A percentile compares a stretch with the other conserved stretches of the same genome.
phyloP scores from a whole-genome alignment of 768 basidiomycete species.

The Lactarius quietus region DNA sequence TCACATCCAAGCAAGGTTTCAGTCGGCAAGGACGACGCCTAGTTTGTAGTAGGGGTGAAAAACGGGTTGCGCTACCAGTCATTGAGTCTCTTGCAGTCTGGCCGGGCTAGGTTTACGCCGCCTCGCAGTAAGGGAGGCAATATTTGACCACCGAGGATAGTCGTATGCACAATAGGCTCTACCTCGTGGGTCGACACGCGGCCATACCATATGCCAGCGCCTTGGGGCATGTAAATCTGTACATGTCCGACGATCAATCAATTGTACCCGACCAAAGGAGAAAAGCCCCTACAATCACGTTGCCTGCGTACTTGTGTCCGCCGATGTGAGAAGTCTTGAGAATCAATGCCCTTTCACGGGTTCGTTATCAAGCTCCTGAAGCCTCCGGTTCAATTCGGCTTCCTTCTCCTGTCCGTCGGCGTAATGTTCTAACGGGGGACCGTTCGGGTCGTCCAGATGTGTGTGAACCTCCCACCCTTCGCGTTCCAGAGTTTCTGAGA shows the following conservation, averaged over 20 bases:
- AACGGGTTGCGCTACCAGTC: conserved; percentile 54
- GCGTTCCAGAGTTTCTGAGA: conserved; percentile 56
- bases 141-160: conserved; percentile 79
- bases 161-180: conserved; percentile 79
- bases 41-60: too few species aligned
- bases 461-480: conserved; percentile 77
- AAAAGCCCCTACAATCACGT: conserved; percentile 72
- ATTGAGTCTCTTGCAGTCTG: conserved; percentile 62
- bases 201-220: conserved; percentile 89
- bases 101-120: conserved; percentile 72
- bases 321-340: conserved; percentile 88
- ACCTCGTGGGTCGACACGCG: conserved; percentile 90
- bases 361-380: conserved; percentile 50
- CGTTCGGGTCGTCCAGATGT: conserved; percentile 57
- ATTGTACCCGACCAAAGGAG: not conserved
- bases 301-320: conserved; percentile 90
- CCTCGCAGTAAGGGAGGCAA: conserved; percentile 83
- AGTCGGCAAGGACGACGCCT: too few species aligned
- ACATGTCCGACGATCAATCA: not conserved
- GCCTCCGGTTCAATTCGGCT: conserved; percentile 44
- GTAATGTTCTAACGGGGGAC: conserved; percentile 59
- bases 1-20: too few species aligned
- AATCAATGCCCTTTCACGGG: conserved; percentile 71
- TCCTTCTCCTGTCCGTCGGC: conserved; percentile 52
- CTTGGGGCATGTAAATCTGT: conserved; percentile 84